Percentiles rank a stretch among this genome's conserved stretches.
These are phyloP conservation scores for Hymenoscyphus fructigenus DNA, from an alignment of 2,329 filamentous ascomycete species.

Conservation along the genomic window DNA sequence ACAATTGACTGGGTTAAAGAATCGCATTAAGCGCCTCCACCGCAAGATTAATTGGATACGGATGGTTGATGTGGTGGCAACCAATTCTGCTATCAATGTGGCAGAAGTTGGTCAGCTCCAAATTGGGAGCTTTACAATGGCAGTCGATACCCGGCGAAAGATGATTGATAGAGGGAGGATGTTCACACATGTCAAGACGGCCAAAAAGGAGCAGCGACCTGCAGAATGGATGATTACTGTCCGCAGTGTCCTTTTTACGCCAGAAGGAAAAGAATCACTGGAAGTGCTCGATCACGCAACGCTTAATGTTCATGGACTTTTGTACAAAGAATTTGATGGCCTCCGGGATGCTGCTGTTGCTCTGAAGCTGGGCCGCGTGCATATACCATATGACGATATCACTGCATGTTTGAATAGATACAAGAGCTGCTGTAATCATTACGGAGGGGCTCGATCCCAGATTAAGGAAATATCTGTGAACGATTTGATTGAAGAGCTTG, in stretches of 20 bases:
- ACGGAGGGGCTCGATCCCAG: conserved; percentile 38
- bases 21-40: conserved; percentile 82
- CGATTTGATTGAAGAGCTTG: conserved; percentile 73
- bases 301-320: conserved; percentile 85
- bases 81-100: conserved; percentile 74
- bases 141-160: conserved; percentile 87
- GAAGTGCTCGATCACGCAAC: conserved; percentile 87
- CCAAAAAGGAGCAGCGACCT: conserved; percentile 64
- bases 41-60: conserved; percentile 84
- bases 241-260: conserved; percentile 84
- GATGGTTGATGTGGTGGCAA: conserved; percentile 84
- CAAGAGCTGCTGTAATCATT: conserved; percentile 44
- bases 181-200: conserved; percentile 75
- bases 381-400: conserved; percentile 88
- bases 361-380: conserved; percentile 85
- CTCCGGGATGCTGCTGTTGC: conserved; percentile 87
- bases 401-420: conserved; percentile 59
- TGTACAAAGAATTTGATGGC: conserved; percentile 83
- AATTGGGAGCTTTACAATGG: conserved; percentile 78
- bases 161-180: conserved; percentile 88
- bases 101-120: conserved; percentile 82
- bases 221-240: conserved; percentile 93
- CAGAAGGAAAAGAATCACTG: conserved; percentile 78
- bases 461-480: conserved; percentile 64
- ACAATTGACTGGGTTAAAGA: conserved; percentile 74